phyloP scores from a whole-genome alignment of 257 asterid genomes.

The Linderniella brevidens region DNA sequence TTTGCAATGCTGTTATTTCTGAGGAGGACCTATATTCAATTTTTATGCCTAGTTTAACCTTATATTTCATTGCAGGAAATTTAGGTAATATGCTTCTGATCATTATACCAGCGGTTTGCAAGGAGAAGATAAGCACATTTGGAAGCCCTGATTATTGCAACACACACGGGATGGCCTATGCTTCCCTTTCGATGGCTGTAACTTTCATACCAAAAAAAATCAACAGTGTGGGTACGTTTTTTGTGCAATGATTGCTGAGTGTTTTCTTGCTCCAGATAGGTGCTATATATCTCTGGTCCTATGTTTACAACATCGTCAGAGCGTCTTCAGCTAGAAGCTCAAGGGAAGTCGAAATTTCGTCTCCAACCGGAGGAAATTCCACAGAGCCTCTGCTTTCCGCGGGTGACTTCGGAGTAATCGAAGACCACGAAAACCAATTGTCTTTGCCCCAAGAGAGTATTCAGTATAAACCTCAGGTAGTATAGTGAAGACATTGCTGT shows the following conservation, averaged over 20 bases:
- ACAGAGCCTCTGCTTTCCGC: conserved; percentile 48
- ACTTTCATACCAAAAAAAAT: conserved; percentile 9
- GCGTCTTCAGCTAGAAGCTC: conserved; percentile 37
- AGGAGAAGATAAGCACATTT: conserved; percentile 76
- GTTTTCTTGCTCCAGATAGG: conserved; percentile 38
- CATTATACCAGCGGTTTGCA: conserved; percentile 83
- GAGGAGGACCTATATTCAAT: too few relatives aligned
- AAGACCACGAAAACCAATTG: conserved; percentile 22
- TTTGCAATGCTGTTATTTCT: too few relatives aligned
- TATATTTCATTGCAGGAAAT: conserved; percentile 34
- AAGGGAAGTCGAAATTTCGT: conserved; percentile 31
- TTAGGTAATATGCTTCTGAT: conserved; percentile 78
- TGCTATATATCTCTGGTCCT: conserved; percentile 72
- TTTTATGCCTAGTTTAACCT: too few relatives aligned
- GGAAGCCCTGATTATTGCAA: conserved; percentile 55
- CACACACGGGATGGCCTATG: conserved; percentile 62
- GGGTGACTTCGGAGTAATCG: conserved; percentile 12
- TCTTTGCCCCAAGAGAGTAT: conserved; percentile 20
- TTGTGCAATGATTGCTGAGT: background rate
- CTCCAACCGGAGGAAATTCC: conserved; percentile 17
- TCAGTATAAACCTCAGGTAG: conserved; percentile 29
- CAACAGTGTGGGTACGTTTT: too few relatives aligned
- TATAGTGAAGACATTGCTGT: background rate
- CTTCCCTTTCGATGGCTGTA: conserved; percentile 96
- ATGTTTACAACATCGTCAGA: conserved; percentile 62